Percentiles rank a stretch among this genome's conserved stretches.
phyloP scores from a whole-genome alignment of 2,329 filamentous ascomycete genomes.

The Fusarium ramigenum region DNA sequence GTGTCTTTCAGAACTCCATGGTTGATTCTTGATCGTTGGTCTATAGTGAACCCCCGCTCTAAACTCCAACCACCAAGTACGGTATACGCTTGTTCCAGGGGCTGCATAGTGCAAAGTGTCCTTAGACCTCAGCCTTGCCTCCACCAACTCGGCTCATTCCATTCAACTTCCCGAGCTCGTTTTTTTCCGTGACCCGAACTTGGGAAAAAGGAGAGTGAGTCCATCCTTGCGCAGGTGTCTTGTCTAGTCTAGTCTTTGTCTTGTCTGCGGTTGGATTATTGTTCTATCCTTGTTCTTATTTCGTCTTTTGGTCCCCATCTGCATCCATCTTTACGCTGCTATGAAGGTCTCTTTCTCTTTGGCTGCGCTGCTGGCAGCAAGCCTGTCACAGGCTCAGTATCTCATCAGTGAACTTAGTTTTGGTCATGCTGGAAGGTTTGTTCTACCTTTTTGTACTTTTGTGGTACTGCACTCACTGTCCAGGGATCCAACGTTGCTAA shows the following conservation, averaged over 20 bases:
- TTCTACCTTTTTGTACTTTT: conserved; percentile 1
- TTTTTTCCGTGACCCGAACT: conserved; percentile 5
- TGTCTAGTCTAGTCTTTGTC: background rate
- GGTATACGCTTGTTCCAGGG: conserved; percentile 27
- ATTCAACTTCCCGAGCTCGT: conserved; percentile 5
- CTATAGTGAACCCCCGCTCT: background rate
- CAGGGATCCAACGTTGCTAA: conserved; percentile 10
- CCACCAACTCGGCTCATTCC: conserved; percentile 25
- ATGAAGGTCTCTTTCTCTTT: conserved; percentile 58
- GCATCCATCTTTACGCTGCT: conserved; percentile 37
- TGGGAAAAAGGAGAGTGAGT: conserved; percentile 14
- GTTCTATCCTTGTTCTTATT: conserved; percentile 12
- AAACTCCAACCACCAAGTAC: conserved; percentile 4
- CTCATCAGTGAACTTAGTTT: conserved; percentile 81
- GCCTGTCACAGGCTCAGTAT: conserved; percentile 69
- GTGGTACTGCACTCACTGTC: background rate
- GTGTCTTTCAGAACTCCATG: background rate
- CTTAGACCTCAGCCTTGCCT: conserved; percentile 45
- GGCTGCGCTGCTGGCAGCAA: conserved; percentile 55
- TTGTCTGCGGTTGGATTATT: conserved; percentile 6
- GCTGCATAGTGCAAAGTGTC: conserved; percentile 42
- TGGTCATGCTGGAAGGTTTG: conserved; percentile 72
- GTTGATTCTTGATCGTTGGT: background rate
- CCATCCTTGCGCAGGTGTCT: conserved; percentile 2
- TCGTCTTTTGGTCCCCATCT: conserved; percentile 7